phyloP scores from a whole-genome alignment of 768 basidiomycete genomes.

The Lactifluus pinguis region DNA sequence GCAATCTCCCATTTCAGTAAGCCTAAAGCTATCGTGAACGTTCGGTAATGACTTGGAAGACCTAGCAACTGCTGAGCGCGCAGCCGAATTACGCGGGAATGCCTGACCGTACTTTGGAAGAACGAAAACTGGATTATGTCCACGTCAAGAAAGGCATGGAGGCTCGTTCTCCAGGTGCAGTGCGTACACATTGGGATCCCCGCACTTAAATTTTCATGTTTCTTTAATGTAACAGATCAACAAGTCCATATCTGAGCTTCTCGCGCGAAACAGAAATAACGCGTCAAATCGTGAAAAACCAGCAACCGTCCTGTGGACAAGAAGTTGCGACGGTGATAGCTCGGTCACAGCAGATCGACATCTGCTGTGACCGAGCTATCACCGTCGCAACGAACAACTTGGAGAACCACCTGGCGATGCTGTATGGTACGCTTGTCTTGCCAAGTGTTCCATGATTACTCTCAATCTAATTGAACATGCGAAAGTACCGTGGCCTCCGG shows the following conservation, averaged over 20 bases:
- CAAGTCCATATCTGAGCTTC: constrained; percentile 61
- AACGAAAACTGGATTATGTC: constrained; percentile 59
- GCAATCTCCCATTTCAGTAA: constrained; percentile 19
- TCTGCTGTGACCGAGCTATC: too few species aligned
- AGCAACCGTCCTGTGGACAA: background rate
- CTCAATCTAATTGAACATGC: background rate
- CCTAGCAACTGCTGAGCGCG: constrained; percentile 14
- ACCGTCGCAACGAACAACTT: constrained; percentile 57
- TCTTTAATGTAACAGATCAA: constrained; percentile 36
- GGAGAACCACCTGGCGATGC: constrained; percentile 62
- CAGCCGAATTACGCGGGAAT: constrained; percentile 23
- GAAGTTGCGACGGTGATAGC: constrained; percentile 19
- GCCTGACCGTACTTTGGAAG: constrained; percentile 39
- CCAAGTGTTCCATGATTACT: background rate
- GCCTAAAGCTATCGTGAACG: constrained; percentile 4
- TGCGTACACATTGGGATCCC: constrained; percentile 29
- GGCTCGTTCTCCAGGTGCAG: constrained; percentile 49
- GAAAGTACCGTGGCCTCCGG: constrained; percentile 63
- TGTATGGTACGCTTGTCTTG: constrained; percentile 47
- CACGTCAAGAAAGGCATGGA: constrained; percentile 37
- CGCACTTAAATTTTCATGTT: background rate
- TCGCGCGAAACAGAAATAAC: constrained; percentile 65
- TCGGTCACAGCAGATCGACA: constrained; percentile 36
- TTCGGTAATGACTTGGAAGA: constrained; percentile 12
- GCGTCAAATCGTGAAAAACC: constrained; percentile 50